These are phyloP conservation scores for Bipolaris victoriae DNA, from an alignment of 2,329 filamentous ascomycete genomes.

Conservation along the genomic window DNA sequence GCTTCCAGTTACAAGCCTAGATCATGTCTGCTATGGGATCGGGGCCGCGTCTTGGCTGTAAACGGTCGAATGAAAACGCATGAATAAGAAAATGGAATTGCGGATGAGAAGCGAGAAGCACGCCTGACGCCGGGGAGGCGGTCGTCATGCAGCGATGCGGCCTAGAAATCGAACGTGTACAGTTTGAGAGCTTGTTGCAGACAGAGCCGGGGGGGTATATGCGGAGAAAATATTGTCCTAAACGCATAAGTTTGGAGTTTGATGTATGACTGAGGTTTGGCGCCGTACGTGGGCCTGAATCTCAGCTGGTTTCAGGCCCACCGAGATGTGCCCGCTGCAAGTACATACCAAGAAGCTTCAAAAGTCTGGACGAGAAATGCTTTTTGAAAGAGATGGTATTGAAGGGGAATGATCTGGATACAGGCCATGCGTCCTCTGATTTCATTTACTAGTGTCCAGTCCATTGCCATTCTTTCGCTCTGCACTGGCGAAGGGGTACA, in stretches of 20 bases:
- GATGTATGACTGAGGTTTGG: slow-evolving; percentile 35
- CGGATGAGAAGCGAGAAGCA: slow-evolving; percentile 25
- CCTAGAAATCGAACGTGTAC: slow-evolving; percentile 38
- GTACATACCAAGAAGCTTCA: not conserved
- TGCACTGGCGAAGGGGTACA: not conserved
- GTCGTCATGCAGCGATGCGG: slow-evolving; percentile 26
- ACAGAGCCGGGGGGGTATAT: slow-evolving; percentile 27
- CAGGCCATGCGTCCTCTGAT: not conserved
- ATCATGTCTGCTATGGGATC: slow-evolving; percentile 23
- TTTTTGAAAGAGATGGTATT: not conserved
- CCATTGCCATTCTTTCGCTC: not conserved
- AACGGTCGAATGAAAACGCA: slow-evolving; percentile 46
- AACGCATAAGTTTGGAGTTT: slow-evolving; percentile 46
- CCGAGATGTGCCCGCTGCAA: slow-evolving; percentile 15
- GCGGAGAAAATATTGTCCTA: slow-evolving; percentile 33
- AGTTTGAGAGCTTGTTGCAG: slow-evolving; percentile 48
- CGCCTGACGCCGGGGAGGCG: slow-evolving; percentile 25
- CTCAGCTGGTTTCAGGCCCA: slow-evolving; percentile 42
- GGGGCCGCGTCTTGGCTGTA: slow-evolving; percentile 27
- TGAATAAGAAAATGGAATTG: slow-evolving; percentile 24
- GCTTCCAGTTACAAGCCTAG: slow-evolving; percentile 25
- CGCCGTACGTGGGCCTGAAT: slow-evolving; percentile 34
- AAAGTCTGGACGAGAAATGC: no score
- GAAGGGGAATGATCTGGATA: slow-evolving; percentile 3
- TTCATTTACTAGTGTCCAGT: not conserved